These are phyloP conservation scores for Phylloboletellus chloephorus DNA, from an alignment of 1,284 basidiomycete genomes.

Conservation along the genomic window DNA sequence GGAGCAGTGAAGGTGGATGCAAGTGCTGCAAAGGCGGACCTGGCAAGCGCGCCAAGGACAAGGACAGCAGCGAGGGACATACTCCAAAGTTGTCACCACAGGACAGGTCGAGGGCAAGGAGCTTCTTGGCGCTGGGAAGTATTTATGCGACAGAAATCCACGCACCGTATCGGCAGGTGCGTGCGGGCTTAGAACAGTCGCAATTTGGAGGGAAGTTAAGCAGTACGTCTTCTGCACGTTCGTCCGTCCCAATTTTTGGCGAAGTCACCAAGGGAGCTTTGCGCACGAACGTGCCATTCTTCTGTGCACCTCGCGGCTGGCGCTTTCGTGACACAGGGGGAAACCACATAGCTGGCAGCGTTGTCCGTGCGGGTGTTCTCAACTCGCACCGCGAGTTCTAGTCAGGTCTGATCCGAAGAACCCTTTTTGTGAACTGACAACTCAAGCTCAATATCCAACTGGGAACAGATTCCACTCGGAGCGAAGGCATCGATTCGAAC, in stretches of 20 bases:
- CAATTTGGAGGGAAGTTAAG: neutral
- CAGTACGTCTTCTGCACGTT: neutral
- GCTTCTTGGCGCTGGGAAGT: constrained; percentile 4
- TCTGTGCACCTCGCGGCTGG: neutral
- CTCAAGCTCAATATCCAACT: no score
- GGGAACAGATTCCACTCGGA: no score
- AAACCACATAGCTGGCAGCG: no score
- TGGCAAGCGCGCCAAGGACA: constrained; percentile 19
- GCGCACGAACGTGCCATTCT: constrained; percentile 19
- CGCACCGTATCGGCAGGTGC: neutral
- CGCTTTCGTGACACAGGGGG: neutral
- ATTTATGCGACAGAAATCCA: constrained; percentile 11
- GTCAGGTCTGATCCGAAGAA: no score
- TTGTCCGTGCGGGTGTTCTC: no score
- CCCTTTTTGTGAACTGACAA: no score
- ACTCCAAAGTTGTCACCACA: neutral
- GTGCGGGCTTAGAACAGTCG: neutral
- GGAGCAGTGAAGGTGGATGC: constrained; percentile 21
- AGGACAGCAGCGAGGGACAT: constrained; percentile 17
- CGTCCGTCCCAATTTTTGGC: neutral
- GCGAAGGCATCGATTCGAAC: no score
- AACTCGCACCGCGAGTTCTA: no score
- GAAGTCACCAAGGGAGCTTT: constrained; percentile 8
- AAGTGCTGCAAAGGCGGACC: constrained; percentile 13
- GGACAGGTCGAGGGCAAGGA: neutral